Conservation (phyloP, 2,329 filamentous ascomycete genomes). For the Xylariaceae sp. region DNA sequence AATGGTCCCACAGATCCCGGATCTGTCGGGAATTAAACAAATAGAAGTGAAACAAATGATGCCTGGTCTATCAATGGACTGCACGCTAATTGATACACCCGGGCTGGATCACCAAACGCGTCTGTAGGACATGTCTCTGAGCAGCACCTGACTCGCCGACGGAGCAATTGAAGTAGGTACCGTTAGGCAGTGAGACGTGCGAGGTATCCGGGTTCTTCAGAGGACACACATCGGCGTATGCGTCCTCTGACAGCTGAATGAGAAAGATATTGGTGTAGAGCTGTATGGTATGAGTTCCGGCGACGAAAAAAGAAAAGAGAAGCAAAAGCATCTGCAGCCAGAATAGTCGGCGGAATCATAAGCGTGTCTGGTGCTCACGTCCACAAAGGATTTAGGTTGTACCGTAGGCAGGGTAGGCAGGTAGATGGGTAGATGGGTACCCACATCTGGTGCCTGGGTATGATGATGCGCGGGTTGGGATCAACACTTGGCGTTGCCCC, state of each 20-base stretch:
- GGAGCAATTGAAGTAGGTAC: background rate
- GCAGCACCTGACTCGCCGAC: slow-evolving; percentile 12
- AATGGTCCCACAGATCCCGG: slow-evolving; percentile 10
- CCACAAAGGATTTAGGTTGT: background rate
- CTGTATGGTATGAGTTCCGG: background rate
- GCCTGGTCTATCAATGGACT: slow-evolving; percentile 20
- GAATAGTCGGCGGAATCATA: background rate
- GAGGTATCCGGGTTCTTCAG: slow-evolving; percentile 5
- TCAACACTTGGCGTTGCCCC: background rate
- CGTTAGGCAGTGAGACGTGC: slow-evolving; percentile 1
- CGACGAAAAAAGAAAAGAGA: slow-evolving; percentile 1
- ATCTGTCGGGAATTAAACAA: slow-evolving; percentile 10
- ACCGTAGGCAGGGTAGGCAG: background rate
- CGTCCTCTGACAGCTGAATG: slow-evolving; percentile 2
- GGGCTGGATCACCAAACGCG: slow-evolving; percentile 18
- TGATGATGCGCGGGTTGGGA: background rate
- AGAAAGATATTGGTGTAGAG: slow-evolving; percentile 15
- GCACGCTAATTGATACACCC: slow-evolving; percentile 22
- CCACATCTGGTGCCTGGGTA: background rate
- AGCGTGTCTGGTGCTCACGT: slow-evolving; percentile 5
- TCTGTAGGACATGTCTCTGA: slow-evolving; percentile 21
- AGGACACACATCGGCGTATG: slow-evolving; percentile 9
- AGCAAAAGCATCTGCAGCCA: background rate
- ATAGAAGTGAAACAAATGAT: slow-evolving; percentile 24
- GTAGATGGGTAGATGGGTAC: background rate